These are phyloP conservation scores for Ophiocordyceps sinensis DNA, from an alignment of 2,329 filamentous ascomycete genomes.

Conservation along the genomic window DNA sequence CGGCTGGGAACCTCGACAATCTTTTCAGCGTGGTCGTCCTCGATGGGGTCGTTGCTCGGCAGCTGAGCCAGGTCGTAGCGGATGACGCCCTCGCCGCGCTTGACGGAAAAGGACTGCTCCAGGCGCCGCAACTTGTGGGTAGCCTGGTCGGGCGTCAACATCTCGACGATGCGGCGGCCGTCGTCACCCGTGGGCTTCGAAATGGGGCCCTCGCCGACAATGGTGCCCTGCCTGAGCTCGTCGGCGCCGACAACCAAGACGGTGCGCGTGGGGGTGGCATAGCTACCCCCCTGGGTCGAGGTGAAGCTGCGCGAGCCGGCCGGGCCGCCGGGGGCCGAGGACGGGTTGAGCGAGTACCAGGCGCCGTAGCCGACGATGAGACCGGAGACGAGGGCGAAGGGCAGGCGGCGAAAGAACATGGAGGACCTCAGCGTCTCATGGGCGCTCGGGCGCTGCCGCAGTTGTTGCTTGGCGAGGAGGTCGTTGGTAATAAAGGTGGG, in stretches of 20 bases:
- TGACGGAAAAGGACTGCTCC: constrained; percentile 84
- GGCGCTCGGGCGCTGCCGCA: constrained; percentile 23
- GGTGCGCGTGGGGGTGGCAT: constrained; percentile 39
- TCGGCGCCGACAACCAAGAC: constrained; percentile 83
- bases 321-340: constrained; percentile 17
- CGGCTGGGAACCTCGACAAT: constrained; percentile 75
- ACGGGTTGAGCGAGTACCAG: constrained; percentile 54
- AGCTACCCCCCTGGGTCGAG: constrained; percentile 19
- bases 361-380: constrained; percentile 58
- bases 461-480: constrained; percentile 8
- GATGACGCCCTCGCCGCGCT: constrained; percentile 78
- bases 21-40: constrained; percentile 96
- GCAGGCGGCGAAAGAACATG: constrained; percentile 61
- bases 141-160: constrained; percentile 90
- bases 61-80: constrained; percentile 92
- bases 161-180: constrained; percentile 78
- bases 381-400: constrained; percentile 52
- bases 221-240: constrained; percentile 75
- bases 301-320: constrained; percentile 27
- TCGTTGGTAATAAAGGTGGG: constrained; percentile 12
- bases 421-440: constrained; percentile 46
- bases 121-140: constrained; percentile 77
- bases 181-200: constrained; percentile 78
- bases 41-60: constrained; percentile 92
- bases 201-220: constrained; percentile 73